Evolutionary conservation across 192 early-diverging fungal genomes (phyloP).

Genomic region (Mortierella hygrophila): DNA sequence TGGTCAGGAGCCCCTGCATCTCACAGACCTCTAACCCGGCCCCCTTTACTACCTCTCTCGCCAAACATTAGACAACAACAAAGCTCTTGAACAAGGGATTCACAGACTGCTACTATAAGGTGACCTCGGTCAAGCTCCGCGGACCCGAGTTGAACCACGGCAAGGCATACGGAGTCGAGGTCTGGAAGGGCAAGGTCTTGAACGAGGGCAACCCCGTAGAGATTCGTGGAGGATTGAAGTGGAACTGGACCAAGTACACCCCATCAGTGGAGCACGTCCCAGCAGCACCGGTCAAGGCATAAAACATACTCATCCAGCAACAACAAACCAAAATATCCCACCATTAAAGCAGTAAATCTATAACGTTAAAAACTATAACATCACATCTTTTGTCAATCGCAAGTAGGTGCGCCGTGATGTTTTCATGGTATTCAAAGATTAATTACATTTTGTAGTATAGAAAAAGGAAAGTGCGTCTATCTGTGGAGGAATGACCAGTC

Average conservation of each 20-base stretch:
- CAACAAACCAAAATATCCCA: not conserved
- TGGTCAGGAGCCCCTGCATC: too few relatives aligned
- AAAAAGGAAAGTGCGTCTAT: not conserved
- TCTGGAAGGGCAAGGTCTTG: slow-evolving; percentile 55
- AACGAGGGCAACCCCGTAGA: slow-evolving; percentile 55
- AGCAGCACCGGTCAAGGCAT: slow-evolving; percentile 30
- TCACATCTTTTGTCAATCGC: not conserved
- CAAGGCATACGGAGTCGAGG: slow-evolving; percentile 49
- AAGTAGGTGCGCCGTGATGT: not conserved
- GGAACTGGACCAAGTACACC: slow-evolving; percentile 57
- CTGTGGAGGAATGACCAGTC: not conserved
- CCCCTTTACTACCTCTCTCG: not conserved
- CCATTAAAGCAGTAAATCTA: not conserved
- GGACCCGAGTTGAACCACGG: slow-evolving; percentile 48
- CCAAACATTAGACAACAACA: slow-evolving; percentile 37
- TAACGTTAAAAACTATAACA: not conserved
- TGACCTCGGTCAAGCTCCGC: slow-evolving; percentile 44
- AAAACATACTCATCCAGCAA: not conserved
- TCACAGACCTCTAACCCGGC: not conserved
- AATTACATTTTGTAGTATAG: slow-evolving; percentile 1
- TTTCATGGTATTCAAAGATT: slow-evolving; percentile 1
- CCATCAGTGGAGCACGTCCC: slow-evolving; percentile 43
- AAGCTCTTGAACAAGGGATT: slow-evolving; percentile 51
- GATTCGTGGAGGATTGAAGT: slow-evolving; percentile 56
- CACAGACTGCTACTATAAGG: slow-evolving; percentile 55